These are phyloP conservation scores for Globisporangium perplexum DNA, from an alignment of 352 stramenopile species.

Conservation along the genomic window DNA sequence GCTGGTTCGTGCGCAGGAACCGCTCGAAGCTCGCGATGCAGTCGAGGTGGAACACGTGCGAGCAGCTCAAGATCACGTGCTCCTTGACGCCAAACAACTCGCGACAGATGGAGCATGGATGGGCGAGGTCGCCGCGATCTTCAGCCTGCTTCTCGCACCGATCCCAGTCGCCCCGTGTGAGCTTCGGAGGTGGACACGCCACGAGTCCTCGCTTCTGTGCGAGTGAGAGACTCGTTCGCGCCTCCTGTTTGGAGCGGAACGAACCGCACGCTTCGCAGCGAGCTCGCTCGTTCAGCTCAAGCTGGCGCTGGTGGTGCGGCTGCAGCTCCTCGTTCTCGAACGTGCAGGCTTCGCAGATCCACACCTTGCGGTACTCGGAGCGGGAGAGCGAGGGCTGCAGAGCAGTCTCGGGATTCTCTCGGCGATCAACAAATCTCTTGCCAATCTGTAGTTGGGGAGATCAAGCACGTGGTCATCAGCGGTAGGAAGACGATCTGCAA, in stretches of 20 bases:
- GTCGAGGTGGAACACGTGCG: constrained; percentile 80
- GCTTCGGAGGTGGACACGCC: constrained; percentile 42
- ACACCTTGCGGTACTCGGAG: constrained; percentile 47
- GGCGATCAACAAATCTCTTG: background rate
- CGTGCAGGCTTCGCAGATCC: constrained; percentile 76
- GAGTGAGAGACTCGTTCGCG: constrained; percentile 37
- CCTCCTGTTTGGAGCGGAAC: constrained; percentile 18
- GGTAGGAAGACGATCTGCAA: background rate
- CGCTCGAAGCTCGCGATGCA: constrained; percentile 83
- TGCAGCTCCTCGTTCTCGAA: constrained; percentile 56
- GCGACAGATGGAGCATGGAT: constrained; percentile 82
- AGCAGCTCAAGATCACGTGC: constrained; percentile 83
- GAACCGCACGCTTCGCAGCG: constrained; percentile 47
- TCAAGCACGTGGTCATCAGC: background rate
- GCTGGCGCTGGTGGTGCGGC: constrained; percentile 8
- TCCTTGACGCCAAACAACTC: constrained; percentile 65
- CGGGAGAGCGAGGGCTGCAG: too few relatives aligned
- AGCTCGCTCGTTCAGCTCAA: constrained; percentile 11
- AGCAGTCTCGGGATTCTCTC: background rate
- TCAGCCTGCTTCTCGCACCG: constrained; percentile 60
- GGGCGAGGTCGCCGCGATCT: constrained; percentile 44
- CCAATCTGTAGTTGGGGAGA: background rate
- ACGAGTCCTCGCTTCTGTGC: constrained; percentile 71
- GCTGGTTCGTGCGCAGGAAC: constrained; percentile 72
- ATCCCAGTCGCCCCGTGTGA: constrained; percentile 67